phyloP scores from a whole-genome alignment of 2,329 filamentous ascomycete species.

The Colletotrichum destructivum region DNA sequence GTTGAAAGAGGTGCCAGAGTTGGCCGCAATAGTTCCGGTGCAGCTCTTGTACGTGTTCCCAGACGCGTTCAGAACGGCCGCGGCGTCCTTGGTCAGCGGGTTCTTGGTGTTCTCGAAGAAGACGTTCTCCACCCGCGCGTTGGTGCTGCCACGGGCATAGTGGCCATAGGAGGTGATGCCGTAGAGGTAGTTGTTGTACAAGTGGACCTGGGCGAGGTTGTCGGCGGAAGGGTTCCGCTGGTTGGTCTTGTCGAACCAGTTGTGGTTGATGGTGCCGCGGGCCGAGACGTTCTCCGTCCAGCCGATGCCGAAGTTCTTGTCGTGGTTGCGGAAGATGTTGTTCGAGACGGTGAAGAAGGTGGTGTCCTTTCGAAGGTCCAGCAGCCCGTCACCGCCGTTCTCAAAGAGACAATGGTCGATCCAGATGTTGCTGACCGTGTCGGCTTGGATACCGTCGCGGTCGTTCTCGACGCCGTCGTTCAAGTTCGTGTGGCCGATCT shows the following conservation, averaged over 20 bases:
- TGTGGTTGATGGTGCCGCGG: constrained; percentile 40
- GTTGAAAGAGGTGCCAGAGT: constrained; percentile 33
- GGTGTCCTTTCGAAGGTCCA: constrained; percentile 42
- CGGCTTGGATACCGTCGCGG: constrained; percentile 40
- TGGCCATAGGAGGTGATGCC: constrained; percentile 41
- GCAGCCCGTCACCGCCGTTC: constrained; percentile 39
- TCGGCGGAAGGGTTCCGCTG: constrained; percentile 42
- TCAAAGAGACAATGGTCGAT: constrained; percentile 43
- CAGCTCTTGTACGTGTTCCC: constrained; percentile 36
- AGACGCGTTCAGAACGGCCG: constrained; percentile 18
- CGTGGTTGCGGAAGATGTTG: constrained; percentile 43
- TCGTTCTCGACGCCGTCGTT: constrained; percentile 33
- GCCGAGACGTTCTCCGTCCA: constrained; percentile 43
- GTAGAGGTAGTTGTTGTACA: constrained; percentile 43
- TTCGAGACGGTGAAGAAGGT: constrained; percentile 44
- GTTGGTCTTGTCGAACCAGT: constrained; percentile 43
- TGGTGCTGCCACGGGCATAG: constrained; percentile 40
- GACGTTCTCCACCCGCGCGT: constrained; percentile 40
- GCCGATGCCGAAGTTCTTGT: constrained; percentile 44
- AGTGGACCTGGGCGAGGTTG: constrained; percentile 38
- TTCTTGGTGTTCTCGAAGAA: constrained; percentile 42
- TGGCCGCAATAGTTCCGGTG: constrained; percentile 30
- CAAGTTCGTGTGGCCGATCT: constrained; percentile 35
- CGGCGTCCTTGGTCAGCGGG: constrained; percentile 31
- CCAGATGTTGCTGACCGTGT: constrained; percentile 43